Evolutionary conservation across 352 stramenopile genomes (phyloP).

Genomic region (Thalassiosira gravida): DNA sequence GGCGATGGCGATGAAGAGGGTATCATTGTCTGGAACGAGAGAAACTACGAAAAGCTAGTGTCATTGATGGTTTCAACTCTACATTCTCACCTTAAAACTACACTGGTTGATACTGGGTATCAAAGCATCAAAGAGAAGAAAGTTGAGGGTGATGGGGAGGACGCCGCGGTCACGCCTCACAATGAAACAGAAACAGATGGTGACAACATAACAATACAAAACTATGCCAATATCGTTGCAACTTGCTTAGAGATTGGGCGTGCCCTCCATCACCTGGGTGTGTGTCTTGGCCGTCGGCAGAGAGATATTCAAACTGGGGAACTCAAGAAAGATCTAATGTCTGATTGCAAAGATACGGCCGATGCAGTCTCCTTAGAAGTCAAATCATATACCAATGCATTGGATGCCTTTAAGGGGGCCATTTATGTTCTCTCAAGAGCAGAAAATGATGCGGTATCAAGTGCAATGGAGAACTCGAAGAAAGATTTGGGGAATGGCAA

Average conservation of each 20-base stretch:
- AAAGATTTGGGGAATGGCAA: conserved; percentile 15
- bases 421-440: conserved; percentile 54
- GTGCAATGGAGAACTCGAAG: background rate
- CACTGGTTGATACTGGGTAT: conserved; percentile 46
- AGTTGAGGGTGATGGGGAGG: background rate
- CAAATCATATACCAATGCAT: conserved; percentile 51
- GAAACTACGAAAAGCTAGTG: conserved; percentile 18
- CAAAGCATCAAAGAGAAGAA: conserved; percentile 18
- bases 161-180: conserved; percentile 1
- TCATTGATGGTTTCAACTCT: conserved; percentile 46
- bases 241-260: conserved; percentile 69
- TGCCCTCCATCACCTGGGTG: conserved; percentile 64
- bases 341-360: background rate
- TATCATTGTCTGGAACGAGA: background rate
- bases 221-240: conserved; percentile 61
- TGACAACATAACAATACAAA: conserved; percentile 35
- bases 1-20: conserved; percentile 37
- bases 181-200: conserved; percentile 12
- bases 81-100: conserved; percentile 40
- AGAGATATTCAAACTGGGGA: conserved; percentile 30
- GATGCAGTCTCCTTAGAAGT: conserved; percentile 52
- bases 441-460: conserved; percentile 14
- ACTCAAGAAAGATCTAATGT: background rate
- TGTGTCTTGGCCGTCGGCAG: conserved; percentile 61
- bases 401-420: conserved; percentile 61